Base-by-base conservation (phyloP, 805 yeast genomes). In the Starmerella stigmatis region DNA sequence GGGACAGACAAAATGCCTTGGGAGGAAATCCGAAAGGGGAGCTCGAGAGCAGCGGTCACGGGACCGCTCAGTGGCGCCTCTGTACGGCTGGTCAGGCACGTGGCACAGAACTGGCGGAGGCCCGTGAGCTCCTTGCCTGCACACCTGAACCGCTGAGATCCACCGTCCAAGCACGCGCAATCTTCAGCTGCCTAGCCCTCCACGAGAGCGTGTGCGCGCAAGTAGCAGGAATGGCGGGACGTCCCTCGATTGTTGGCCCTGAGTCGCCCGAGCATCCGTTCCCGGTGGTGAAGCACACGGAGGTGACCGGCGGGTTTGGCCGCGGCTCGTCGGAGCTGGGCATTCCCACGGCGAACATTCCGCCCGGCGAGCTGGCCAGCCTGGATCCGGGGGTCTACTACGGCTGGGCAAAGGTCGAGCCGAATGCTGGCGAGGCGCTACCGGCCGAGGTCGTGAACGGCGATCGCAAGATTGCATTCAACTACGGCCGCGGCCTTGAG, bases 261-360 rank as follows among this genome's bases (percentile, higher is more conserved):
- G 66, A 61, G 3, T 13, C 44, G 10, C 63, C 60, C 2, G 55
- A 50, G 32, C 30, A 50, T 15, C 72, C 72, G 22, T 67, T 52
- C 44, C 72, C 72, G 5, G 52, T 49, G 35, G 62, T 35, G 9
- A 55, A 64, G 5, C 45, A 53, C 13, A 57, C 67, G n/a, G 45
- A 51, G 11, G 77, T 83, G 5, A 70, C 78, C 29, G 68, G 88
- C 25, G 98, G 99, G 0, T 92, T 85, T 64, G 99, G 98, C 5
- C 73, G 99, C 44, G 99, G 99, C 0, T 85, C 96, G 0, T 63
- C 92, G 0, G 96, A 86, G 54, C 70, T 92, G 33, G 97, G 97
- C 0, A 81, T 86, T 35, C 98, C 98, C 2, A 92, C 99, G 0
- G 97, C 96, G 6, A 89, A 89, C 58, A 74, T 89, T 5, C 81